Evolutionary conservation across 2,329 filamentous ascomycete species (phyloP).

Genomic region (Talaromyces sp.): DNA sequence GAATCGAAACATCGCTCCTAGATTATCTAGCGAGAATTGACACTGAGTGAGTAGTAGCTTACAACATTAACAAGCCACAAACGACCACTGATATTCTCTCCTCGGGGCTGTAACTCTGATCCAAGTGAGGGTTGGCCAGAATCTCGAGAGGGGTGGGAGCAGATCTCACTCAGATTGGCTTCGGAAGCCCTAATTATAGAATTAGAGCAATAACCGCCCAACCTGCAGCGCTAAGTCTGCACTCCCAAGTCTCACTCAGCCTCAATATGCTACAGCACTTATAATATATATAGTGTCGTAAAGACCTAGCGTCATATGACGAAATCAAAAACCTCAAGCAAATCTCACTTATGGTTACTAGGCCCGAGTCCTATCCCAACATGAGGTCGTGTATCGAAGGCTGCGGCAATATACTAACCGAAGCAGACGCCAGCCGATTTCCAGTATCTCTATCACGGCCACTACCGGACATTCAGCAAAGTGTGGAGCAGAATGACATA

Average conservation of each 20-base stretch:
- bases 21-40: too few species aligned
- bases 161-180: neutral
- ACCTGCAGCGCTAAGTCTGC: neutral
- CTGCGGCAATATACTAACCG: neutral
- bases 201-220: neutral
- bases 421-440: neutral
- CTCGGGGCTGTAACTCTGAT: too few species aligned
- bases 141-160: neutral
- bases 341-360: neutral
- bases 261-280: neutral
- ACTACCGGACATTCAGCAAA: neutral
- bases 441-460: slow-evolving; percentile 2
- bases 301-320: neutral
- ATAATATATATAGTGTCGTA: neutral
- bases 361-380: neutral
- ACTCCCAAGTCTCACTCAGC: neutral
- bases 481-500: neutral
- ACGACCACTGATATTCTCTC: too few species aligned
- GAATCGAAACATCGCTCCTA: too few species aligned
- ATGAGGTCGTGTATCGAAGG: slow-evolving; percentile 8
- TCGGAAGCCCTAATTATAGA: too few species aligned
- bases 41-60: too few species aligned
- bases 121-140: neutral
- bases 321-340: neutral
- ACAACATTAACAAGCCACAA: too few species aligned